Conservation (phyloP, 1,139 yeast genomes). For the Hemisphaericaspora subhashii region DNA sequence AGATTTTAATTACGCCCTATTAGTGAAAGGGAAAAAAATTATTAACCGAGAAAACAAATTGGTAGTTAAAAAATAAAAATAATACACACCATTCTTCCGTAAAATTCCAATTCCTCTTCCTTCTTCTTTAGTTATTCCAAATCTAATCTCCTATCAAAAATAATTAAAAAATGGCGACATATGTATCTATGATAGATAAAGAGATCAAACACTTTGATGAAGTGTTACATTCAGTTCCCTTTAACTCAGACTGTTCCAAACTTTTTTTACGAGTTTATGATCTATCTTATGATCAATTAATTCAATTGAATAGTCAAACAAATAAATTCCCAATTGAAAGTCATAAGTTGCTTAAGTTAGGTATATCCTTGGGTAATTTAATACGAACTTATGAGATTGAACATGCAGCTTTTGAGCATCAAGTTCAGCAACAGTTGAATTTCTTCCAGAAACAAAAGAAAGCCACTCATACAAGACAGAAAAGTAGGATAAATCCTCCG, state of each 20-base stretch:
- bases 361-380: constrained; percentile 46
- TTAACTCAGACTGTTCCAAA: constrained; percentile 21
- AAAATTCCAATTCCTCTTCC: no score
- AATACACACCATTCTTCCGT: neutral
- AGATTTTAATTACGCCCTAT: neutral
- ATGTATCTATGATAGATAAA: constrained; percentile 19
- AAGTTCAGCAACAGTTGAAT: constrained; percentile 12
- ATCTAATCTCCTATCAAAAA: neutral
- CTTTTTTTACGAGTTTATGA: constrained; percentile 34
- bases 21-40: neutral
- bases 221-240: constrained; percentile 37
- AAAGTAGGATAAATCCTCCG: constrained; percentile 2
- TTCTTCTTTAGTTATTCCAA: no score
- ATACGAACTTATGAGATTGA: constrained; percentile 38
- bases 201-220: constrained; percentile 32
- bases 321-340: constrained; percentile 37
- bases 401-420: constrained; percentile 27
- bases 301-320: constrained; percentile 21
- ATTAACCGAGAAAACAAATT: neutral
- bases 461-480: neutral
- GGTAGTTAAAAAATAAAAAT: neutral
- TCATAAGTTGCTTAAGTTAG: constrained; percentile 40
- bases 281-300: constrained; percentile 29
- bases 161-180: constrained; percentile 14
- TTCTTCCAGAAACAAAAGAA: constrained; percentile 9